Conservation (phyloP, 2,329 filamentous ascomycete species). For the Escovopsis sp. region DNA sequence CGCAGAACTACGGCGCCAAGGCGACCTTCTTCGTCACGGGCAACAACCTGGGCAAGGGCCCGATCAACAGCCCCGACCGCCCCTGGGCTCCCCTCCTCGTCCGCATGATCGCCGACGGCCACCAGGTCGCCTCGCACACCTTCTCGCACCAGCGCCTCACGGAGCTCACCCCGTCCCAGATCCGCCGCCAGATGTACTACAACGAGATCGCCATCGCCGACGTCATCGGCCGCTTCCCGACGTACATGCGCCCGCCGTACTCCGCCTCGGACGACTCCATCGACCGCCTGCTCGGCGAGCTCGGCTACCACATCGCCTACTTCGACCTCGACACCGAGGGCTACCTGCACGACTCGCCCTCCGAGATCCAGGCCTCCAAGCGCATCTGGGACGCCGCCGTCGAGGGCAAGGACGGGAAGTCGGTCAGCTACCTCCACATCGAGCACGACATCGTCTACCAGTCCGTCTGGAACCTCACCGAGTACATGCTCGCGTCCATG, state of each 20-base stretch:
- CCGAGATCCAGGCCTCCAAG: conserved; percentile 31
- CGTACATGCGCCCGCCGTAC: conserved; percentile 30
- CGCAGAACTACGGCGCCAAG: conserved; percentile 16
- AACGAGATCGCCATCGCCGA: conserved; percentile 28
- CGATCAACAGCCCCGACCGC: conserved; percentile 23
- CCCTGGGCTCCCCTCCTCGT: conserved; percentile 20
- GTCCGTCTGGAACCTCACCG: conserved; percentile 26
- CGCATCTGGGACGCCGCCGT: conserved; percentile 20
- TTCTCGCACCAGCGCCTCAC: conserved; percentile 30
- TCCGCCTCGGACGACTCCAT: conserved; percentile 27
- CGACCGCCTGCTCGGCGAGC: conserved; percentile 21
- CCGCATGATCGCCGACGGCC: conserved; percentile 36
- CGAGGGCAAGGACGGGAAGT: conserved; percentile 15
- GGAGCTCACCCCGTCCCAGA: conserved; percentile 15
- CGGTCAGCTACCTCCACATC: conserved; percentile 32
- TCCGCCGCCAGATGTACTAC: conserved; percentile 25
- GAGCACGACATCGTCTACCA: conserved; percentile 35
- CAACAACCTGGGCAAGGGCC: conserved; percentile 22
- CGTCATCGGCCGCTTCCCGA: conserved; percentile 23
- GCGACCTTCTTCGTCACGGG: conserved; percentile 25
- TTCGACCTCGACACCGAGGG: conserved; percentile 47
- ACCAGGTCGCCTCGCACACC: conserved; percentile 43
- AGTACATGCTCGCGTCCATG: conserved; percentile 27
- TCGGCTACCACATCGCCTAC: conserved; percentile 44
- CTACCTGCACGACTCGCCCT: conserved; percentile 35